phyloP scores from a whole-genome alignment of 129 eudicot species.

The Flaveria robusta region DNA sequence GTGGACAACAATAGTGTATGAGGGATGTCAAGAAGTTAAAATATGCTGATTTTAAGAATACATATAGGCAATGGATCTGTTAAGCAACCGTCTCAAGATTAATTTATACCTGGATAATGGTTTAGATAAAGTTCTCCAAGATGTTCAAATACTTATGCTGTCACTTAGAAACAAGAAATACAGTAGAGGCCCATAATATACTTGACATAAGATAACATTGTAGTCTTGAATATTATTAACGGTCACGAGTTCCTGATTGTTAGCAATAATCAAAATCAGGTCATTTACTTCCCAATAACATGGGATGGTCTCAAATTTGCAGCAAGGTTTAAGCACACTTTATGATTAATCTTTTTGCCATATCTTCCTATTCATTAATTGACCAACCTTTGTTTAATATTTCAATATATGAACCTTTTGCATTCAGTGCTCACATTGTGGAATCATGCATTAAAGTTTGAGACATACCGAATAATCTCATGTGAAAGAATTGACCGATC shows the following conservation, averaged over 20 bases:
- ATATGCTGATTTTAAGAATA: slow-evolving; percentile 13
- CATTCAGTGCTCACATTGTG: slow-evolving; percentile 21
- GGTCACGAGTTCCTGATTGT: slow-evolving; percentile 10
- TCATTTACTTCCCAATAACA: not conserved
- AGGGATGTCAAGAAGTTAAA: not conserved
- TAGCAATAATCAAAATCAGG: not conserved
- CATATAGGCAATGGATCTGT: slow-evolving; percentile 14
- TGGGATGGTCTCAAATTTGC: not conserved
- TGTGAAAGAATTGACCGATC: slow-evolving; percentile 30
- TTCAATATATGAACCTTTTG: slow-evolving; percentile 20
- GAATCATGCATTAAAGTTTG: slow-evolving; percentile 17
- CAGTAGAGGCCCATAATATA: not conserved
- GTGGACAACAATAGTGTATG: slow-evolving; percentile 19
- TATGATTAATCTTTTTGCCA: slow-evolving; percentile 8
- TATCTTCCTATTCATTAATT: not conserved
- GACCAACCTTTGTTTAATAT: slow-evolving; percentile 17
- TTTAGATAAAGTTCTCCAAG: not conserved
- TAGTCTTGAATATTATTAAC: not conserved
- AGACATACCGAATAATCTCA: slow-evolving; percentile 33
- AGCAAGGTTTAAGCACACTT: not conserved
- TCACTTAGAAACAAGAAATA: slow-evolving; percentile 16
- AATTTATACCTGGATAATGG: not conserved
- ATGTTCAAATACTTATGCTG: not conserved
- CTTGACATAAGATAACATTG: not conserved
- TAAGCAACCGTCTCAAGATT: slow-evolving; percentile 5